Conservation (phyloP, 1,139 yeast genomes). For the Sugiyamaella grinbergsii region DNA sequence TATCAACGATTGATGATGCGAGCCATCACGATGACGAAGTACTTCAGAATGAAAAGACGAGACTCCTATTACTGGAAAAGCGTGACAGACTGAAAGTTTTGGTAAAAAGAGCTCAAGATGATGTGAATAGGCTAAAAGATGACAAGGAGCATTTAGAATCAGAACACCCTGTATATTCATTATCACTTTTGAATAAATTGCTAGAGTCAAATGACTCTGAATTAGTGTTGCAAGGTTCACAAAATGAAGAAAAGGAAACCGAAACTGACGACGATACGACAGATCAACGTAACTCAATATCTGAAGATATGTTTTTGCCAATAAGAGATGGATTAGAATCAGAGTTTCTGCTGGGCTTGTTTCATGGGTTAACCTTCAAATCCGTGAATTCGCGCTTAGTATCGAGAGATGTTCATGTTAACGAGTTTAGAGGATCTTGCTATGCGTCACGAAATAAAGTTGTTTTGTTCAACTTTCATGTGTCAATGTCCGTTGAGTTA, state of each 20-base stretch:
- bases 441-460: background rate
- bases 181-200: background rate
- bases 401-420: slow-evolving; percentile 22
- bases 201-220: slow-evolving; percentile 10
- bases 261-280: background rate
- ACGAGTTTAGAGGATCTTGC: slow-evolving; percentile 28
- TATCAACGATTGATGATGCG: background rate
- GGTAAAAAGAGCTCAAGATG: slow-evolving; percentile 12
- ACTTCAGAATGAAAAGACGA: slow-evolving; percentile 2
- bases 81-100: slow-evolving; percentile 10
- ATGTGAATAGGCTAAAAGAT: slow-evolving; percentile 8
- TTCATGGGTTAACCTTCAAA: slow-evolving; percentile 29
- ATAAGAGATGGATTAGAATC: slow-evolving; percentile 20
- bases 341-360: slow-evolving; percentile 23
- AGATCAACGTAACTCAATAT: background rate
- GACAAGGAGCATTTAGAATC: background rate
- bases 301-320: slow-evolving; percentile 23
- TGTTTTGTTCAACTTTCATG: slow-evolving; percentile 26
- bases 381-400: slow-evolving; percentile 20
- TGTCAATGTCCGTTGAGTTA: slow-evolving; percentile 24
- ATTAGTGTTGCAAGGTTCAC: background rate
- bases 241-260: background rate
- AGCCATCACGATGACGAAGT: slow-evolving; percentile 7
- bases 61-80: slow-evolving; percentile 5
- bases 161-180: background rate